Base-by-base conservation (phyloP, 371 early-diverging fungal genomes). In the Apophysomyces ossiformis region DNA sequence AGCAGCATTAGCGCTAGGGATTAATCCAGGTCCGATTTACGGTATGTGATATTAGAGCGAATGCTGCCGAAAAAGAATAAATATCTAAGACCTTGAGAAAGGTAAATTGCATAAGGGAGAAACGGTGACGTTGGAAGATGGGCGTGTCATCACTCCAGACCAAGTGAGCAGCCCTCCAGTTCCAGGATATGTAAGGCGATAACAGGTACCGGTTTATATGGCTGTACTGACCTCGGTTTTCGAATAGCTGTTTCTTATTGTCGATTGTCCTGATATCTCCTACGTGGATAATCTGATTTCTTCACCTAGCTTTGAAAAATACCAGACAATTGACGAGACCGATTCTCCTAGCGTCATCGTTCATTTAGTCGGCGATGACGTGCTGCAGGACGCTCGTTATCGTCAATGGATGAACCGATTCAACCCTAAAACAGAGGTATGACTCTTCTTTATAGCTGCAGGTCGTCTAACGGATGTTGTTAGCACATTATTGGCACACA, bases 211-310 rank as follows among this genome's bases (percentile, higher is more conserved):
- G 41, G 8, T 13, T 41, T 8, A 4, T 13, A 41, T 41, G 41
- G 5, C 41, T 39, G 15, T 36, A 57, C 1, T 41, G 26, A 41
- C 54, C 26, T 21, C 37, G 41, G n/a, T 62, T 62, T 45, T 36
- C 35, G 0, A 44, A 11, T 62, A 86, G 85, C 69, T 87, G 7
- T 92, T 96, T 71, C 77, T 95, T 46, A 83, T 98, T 18, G 68
- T 95, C n/a, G 99, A 96, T 60, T 93, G 95, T 61, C 97, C 96
- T 1, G 73, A 81, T 36, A 47, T 69, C 4, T 75, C 69, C 0
- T 95, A 95, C 70, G 78, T 97, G 21, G 69, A 75, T 35, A 73
- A 83, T 12, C 64, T 97, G 18, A 68, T 84, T 6, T 43, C 67
- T 4, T 75, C 87, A 12, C 60, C 75, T 12, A 73, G 73, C 47